Percentiles rank a stretch among this genome's conserved stretches.
Conservation (phyloP, 176 grass and related monocot species). For the Microstegium vimineum region DNA sequence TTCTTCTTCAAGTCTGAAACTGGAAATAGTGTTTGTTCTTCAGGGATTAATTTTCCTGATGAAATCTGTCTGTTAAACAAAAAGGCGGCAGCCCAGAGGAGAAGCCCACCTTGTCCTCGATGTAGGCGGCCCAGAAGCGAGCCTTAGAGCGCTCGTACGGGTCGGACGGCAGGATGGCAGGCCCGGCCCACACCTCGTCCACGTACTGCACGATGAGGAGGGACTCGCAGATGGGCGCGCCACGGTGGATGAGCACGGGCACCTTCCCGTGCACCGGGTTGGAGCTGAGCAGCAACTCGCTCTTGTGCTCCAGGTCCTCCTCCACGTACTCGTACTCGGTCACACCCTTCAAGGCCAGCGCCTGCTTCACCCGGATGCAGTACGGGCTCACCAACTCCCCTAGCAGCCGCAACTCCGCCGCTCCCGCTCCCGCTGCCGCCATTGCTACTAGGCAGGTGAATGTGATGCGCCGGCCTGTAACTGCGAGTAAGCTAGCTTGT, state of each 20-base stretch:
- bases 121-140: constrained; percentile 40
- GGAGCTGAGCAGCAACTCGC: constrained; percentile 27
- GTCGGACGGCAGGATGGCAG: constrained; percentile 8
- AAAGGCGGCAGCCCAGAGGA: neutral
- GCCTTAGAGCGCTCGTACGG: constrained; percentile 15
- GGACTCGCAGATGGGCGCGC: constrained; percentile 39
- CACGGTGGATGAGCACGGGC: constrained; percentile 42
- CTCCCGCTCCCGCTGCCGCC: neutral
- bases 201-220: constrained; percentile 39
- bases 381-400: constrained; percentile 27
- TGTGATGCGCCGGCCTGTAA: too few species aligned
- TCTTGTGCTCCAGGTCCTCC: constrained; percentile 26
- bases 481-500: neutral
- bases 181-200: constrained; percentile 21
- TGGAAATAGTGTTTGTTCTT: too few species aligned
- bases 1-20: too few species aligned
- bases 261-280: constrained; percentile 45
- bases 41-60: too few species aligned
- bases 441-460: neutral
- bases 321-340: constrained; percentile 24
- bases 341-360: constrained; percentile 21
- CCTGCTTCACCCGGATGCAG: constrained; percentile 18
- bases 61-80: neutral
- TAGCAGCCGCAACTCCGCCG: constrained; percentile 32
- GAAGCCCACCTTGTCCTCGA: constrained; percentile 16